Conservation (phyloP, 768 basidiomycete species). For the Pleurotus pulmonarius region DNA sequence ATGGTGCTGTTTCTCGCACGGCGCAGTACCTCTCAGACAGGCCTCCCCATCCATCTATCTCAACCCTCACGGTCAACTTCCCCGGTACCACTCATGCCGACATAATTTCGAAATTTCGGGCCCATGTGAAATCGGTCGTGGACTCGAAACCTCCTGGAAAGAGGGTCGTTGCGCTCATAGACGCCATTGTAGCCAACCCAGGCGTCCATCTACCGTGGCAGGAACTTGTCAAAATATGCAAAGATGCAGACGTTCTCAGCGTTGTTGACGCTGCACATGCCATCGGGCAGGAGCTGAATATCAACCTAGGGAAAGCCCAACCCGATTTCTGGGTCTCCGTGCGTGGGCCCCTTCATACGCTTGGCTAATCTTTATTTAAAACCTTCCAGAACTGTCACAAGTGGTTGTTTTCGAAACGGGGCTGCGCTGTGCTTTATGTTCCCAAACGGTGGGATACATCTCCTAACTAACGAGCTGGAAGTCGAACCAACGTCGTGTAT, state of each 20-base stretch:
- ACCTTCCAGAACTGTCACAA: constrained; percentile 72
- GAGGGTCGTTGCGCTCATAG: constrained; percentile 68
- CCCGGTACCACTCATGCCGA: constrained; percentile 40
- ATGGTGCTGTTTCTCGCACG: constrained; percentile 44
- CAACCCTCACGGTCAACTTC: constrained; percentile 41
- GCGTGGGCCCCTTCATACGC: constrained; percentile 15
- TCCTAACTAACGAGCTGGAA: background rate
- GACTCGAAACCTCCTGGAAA: constrained; percentile 9
- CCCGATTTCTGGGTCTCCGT: constrained; percentile 85
- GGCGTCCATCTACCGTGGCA: constrained; percentile 73
- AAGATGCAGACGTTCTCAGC: constrained; percentile 57
- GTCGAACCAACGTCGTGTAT: background rate
- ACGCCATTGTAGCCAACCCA: constrained; percentile 61
- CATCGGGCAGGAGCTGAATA: constrained; percentile 68
- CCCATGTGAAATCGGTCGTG: constrained; percentile 12
- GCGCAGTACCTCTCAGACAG: constrained; percentile 49
- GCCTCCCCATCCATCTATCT: constrained; percentile 43
- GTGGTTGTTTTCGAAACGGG: constrained; percentile 74
- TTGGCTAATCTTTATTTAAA: background rate
- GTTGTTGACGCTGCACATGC: constrained; percentile 83
- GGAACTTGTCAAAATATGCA: constrained; percentile 63
- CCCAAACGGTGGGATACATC: constrained; percentile 40
- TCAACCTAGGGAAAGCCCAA: constrained; percentile 50
- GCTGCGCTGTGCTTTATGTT: constrained; percentile 73
- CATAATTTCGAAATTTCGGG: constrained; percentile 31